Evolutionary conservation across 352 stramenopile genomes (phyloP).

Genomic region (Globisporangium rhizosaccharum): DNA sequence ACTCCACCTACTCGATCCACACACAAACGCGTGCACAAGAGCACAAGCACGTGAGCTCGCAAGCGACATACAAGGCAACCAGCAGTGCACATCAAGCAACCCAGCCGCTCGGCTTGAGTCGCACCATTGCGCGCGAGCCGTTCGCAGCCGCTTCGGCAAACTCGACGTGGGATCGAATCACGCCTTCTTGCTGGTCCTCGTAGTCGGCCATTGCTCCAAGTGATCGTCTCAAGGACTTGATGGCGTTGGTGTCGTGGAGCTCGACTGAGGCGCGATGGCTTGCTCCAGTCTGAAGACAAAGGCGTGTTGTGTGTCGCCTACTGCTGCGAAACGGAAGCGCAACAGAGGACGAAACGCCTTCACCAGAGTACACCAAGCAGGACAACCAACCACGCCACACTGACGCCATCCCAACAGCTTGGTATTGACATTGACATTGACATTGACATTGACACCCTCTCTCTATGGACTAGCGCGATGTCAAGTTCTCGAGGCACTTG

Average conservation of each 20-base stretch:
- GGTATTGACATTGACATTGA: too few relatives aligned
- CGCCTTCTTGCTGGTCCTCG: constrained; percentile 18
- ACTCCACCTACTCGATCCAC: constrained; percentile 31
- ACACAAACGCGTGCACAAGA: neutral
- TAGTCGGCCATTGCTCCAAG: constrained; percentile 18
- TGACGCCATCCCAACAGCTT: too few relatives aligned
- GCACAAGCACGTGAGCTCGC: neutral
- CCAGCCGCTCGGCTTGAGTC: neutral
- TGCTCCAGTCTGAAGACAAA: too few relatives aligned
- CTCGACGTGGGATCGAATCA: constrained; percentile 58
- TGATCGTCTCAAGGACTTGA: neutral
- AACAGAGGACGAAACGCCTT: too few relatives aligned
- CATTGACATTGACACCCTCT: too few relatives aligned
- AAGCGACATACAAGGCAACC: too few relatives aligned
- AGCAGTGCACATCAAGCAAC: neutral
- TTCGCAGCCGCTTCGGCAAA: constrained; percentile 60
- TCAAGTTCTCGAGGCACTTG: constrained; percentile 59
- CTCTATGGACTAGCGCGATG: constrained; percentile 3
- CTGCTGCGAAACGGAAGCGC: too few relatives aligned
- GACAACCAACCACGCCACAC: too few relatives aligned
- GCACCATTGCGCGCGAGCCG: constrained; percentile 51
- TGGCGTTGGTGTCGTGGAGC: neutral
- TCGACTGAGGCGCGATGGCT: too few relatives aligned
- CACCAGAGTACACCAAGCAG: too few relatives aligned
- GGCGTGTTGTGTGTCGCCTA: too few relatives aligned